phyloP scores from a whole-genome alignment of 2,329 filamentous ascomycete species.

The Alternaria gaisen region DNA sequence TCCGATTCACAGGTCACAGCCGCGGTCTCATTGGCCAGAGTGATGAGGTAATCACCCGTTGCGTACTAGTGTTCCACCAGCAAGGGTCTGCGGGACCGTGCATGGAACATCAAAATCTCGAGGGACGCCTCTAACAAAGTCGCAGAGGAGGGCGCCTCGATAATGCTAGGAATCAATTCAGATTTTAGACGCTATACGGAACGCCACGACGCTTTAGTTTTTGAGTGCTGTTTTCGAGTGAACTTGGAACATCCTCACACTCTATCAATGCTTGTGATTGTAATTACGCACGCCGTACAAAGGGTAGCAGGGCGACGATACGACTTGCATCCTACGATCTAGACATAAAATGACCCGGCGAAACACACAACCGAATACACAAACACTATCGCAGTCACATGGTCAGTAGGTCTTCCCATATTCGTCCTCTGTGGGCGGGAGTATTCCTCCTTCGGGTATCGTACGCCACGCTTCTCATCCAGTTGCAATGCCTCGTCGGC shows the following conservation, averaged over 20 bases:
- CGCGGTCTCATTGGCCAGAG: too few relatives aligned
- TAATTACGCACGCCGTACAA: neutral
- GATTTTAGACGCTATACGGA: too few relatives aligned
- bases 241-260: neutral
- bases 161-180: too few relatives aligned
- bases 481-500: neutral
- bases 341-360: neutral
- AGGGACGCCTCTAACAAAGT: too few relatives aligned
- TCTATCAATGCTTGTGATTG: neutral
- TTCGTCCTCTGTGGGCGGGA: neutral
- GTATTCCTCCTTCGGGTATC: slow-evolving; percentile 3
- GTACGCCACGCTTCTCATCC: neutral
- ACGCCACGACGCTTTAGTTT: neutral
- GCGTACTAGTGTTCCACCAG: too few relatives aligned
- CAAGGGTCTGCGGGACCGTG: too few relatives aligned
- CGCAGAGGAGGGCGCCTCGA: too few relatives aligned
- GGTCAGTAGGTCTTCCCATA: neutral
- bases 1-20: too few relatives aligned
- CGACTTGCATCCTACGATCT: neutral
- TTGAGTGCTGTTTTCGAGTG: neutral
- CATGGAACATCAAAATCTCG: too few relatives aligned
- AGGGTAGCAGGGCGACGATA: neutral
- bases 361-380: neutral
- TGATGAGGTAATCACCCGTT: too few relatives aligned
- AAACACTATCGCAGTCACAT: neutral